Evolutionary conservation across 176 grass and related monocot genomes (phyloP).

Genomic region (Aechmea fasciata): DNA sequence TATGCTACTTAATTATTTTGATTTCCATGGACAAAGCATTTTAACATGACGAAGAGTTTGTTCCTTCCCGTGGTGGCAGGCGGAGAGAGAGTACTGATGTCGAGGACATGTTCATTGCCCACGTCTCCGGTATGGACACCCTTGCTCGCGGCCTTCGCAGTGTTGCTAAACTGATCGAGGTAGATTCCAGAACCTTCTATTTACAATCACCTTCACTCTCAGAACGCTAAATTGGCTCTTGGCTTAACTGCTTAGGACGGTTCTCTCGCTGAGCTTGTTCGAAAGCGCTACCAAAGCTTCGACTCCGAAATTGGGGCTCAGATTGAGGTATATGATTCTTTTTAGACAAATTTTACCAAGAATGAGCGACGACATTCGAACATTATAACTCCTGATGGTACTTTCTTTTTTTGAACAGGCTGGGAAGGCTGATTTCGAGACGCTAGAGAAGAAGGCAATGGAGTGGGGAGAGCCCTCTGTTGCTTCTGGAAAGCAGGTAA

Average conservation of each 20-base stretch:
- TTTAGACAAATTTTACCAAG: slow-evolving; percentile 1
- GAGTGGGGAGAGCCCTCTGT: slow-evolving; percentile 90
- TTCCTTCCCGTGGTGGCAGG: slow-evolving; percentile 31
- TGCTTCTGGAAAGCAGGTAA: slow-evolving; percentile 84
- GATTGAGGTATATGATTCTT: slow-evolving; percentile 51
- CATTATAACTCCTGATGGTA: neutral
- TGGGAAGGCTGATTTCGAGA: slow-evolving; percentile 80
- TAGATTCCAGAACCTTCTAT: slow-evolving; percentile 27
- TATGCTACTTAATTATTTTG: too few species aligned
- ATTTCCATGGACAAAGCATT: neutral
- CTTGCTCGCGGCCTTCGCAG: slow-evolving; percentile 78
- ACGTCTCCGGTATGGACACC: slow-evolving; percentile 96
- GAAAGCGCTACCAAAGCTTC: slow-evolving; percentile 92
- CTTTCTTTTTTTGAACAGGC: slow-evolving; percentile 34
- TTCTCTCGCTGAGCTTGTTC: slow-evolving; percentile 75
- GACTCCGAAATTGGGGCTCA: slow-evolving; percentile 60
- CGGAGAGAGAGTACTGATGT: slow-evolving; percentile 98
- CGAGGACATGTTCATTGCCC: slow-evolving; percentile 89
- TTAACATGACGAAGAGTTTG: slow-evolving; percentile 7
- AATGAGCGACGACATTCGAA: neutral
- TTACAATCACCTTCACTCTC: neutral
- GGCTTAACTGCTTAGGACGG: slow-evolving; percentile 48
- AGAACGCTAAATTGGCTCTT: neutral
- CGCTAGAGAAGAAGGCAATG: slow-evolving; percentile 69
- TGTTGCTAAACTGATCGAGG: slow-evolving; percentile 70